Evolutionary conservation across 768 basidiomycete species (phyloP).

Genomic region (Kwoniella shandongensis): DNA sequence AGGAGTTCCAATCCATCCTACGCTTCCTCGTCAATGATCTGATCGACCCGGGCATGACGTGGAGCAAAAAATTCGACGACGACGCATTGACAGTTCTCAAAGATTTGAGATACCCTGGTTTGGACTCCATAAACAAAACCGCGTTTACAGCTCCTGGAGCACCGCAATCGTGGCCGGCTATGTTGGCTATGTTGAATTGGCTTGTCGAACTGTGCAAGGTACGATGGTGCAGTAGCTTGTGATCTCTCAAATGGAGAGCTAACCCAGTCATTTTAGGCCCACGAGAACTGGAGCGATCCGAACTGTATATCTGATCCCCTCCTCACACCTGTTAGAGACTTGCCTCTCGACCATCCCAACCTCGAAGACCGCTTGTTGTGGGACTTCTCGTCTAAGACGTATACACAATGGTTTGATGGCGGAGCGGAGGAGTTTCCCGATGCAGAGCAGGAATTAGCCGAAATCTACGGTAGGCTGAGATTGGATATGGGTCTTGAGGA

Average conservation of each 20-base stretch:
- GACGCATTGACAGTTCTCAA: conserved; percentile 75
- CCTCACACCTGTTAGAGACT: conserved; percentile 32
- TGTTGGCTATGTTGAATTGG: conserved; percentile 91
- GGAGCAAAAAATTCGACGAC: conserved; percentile 68
- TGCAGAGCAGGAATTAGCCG: conserved; percentile 58
- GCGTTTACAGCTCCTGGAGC: conserved; percentile 85
- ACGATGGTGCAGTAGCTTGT: conserved; percentile 10
- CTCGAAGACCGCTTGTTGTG: conserved; percentile 45
- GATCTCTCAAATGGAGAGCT: background rate
- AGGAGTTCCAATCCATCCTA: conserved; percentile 83
- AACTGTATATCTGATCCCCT: conserved; percentile 49
- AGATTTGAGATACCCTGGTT: conserved; percentile 76
- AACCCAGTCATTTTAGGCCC: conserved; percentile 34
- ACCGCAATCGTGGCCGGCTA: conserved; percentile 85
- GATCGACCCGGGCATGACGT: conserved; percentile 64
- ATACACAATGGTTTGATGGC: conserved; percentile 46
- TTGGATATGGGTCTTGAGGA: conserved; percentile 3
- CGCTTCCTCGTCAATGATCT: conserved; percentile 66
- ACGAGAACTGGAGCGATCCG: conserved; percentile 48
- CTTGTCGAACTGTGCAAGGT: conserved; percentile 82
- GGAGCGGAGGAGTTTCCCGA: conserved; percentile 66
- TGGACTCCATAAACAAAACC: conserved; percentile 74
- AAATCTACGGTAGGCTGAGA: conserved; percentile 63
- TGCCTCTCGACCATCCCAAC: conserved; percentile 43
- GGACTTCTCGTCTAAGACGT: conserved; percentile 42